Percentiles rank a stretch among this genome's conserved stretches.
Conservation (phyloP, 805 yeast species). For the Nakazawaea ishiwadae region DNA sequence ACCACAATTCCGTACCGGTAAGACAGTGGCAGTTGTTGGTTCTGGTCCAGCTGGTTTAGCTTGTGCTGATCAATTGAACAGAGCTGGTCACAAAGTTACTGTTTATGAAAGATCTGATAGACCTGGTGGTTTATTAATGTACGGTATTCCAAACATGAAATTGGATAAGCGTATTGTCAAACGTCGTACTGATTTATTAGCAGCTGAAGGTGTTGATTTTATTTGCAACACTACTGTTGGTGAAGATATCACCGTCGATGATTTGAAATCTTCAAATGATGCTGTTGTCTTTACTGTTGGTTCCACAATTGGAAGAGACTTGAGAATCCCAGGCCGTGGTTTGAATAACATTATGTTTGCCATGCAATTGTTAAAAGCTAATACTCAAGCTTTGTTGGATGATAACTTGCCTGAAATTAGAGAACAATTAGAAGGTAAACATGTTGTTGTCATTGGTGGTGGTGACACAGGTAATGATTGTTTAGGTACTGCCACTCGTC, state of each 20-base stretch:
- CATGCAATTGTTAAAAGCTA: conserved; percentile 83
- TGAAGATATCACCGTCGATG: conserved; percentile 70
- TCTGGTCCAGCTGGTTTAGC: conserved; percentile 98
- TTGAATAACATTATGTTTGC: conserved; percentile 89
- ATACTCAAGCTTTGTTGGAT: conserved; percentile 86
- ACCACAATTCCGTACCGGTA: conserved; percentile 80
- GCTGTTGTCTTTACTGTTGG: conserved; percentile 93
- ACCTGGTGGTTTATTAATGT: conserved; percentile 96
- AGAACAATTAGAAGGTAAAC: conserved; percentile 70
- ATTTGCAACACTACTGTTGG: conserved; percentile 78
- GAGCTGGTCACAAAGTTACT: conserved; percentile 89
- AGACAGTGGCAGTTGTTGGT: conserved; percentile 81
- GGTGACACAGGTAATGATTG: conserved; percentile 99
- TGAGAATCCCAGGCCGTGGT: conserved; percentile 91
- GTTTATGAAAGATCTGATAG: conserved; percentile 94
- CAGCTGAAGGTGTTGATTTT: conserved; percentile 84
- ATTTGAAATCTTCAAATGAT: conserved; percentile 59
- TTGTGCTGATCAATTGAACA: conserved; percentile 93
- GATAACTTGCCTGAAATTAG: conserved; percentile 75
- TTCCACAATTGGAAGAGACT: conserved; percentile 93
- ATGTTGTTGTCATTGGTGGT: conserved; percentile 97
- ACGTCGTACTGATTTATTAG: conserved; percentile 87
- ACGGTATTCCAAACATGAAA: conserved; percentile 99
- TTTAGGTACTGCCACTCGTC: conserved; percentile 95
- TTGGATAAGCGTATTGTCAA: conserved; percentile 88